phyloP scores from a whole-genome alignment of 371 early-diverging fungal species.

The Ordospora colligata region DNA sequence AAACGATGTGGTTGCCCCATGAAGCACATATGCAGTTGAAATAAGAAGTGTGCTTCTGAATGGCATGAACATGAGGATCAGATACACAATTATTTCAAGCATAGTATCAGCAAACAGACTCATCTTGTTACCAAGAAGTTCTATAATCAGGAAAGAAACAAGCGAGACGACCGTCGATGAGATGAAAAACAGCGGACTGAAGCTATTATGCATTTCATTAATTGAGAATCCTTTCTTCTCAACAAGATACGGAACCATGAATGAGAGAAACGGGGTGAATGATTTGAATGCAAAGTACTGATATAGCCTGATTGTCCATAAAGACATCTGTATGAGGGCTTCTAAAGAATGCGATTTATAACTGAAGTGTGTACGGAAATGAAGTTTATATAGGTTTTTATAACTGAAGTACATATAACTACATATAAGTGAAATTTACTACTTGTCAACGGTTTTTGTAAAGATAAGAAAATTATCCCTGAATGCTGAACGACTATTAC shows the following conservation, averaged over 20 bases:
- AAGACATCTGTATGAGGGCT: background rate
- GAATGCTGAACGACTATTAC: constrained; percentile 13
- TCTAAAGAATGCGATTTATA: background rate
- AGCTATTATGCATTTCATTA: constrained; percentile 46
- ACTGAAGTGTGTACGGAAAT: no score
- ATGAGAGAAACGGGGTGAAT: constrained; percentile 52
- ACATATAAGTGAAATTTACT: no score
- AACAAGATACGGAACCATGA: constrained; percentile 52
- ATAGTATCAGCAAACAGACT: constrained; percentile 35
- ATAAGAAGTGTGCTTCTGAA: constrained; percentile 19
- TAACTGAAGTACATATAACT: no score
- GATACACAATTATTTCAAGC: constrained; percentile 37
- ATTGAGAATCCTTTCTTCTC: constrained; percentile 50
- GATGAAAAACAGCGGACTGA: constrained; percentile 51
- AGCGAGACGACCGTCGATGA: constrained; percentile 42
- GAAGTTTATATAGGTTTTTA: no score
- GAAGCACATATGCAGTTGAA: constrained; percentile 24
- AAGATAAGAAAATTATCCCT: background rate
- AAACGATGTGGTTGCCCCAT: constrained; percentile 28
- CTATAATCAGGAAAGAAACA: constrained; percentile 30
- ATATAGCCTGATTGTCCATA: background rate
- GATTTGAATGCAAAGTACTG: constrained; percentile 29
- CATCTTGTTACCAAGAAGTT: constrained; percentile 27
- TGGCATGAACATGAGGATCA: constrained; percentile 38
- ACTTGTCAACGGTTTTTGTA: background rate